Conservation (phyloP, 768 basidiomycete species). For the Mycena sanguinolenta region DNA sequence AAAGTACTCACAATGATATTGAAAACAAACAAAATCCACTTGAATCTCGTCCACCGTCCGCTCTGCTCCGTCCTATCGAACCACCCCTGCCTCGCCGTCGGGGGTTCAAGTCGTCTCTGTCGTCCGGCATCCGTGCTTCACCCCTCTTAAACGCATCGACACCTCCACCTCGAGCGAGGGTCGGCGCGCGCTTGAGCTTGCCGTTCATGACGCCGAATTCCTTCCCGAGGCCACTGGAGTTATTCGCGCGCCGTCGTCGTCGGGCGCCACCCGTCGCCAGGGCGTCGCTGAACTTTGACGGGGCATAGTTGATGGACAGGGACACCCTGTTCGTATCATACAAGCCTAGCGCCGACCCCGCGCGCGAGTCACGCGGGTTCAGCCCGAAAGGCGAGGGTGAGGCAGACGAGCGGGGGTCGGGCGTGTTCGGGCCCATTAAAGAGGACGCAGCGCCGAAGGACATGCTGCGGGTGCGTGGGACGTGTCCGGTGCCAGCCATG, state of each 20-base stretch:
- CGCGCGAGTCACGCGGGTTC: too few species aligned
- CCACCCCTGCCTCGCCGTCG: neutral
- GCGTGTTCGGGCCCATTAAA: neutral
- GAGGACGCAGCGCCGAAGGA: constrained; percentile 4
- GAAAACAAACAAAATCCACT: constrained; percentile 29
- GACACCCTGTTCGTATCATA: too few species aligned
- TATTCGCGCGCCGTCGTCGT: constrained; percentile 8
- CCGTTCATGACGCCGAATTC: too few species aligned
- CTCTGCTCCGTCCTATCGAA: constrained; percentile 24
- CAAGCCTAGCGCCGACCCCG: too few species aligned
- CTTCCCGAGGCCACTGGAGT: too few species aligned
- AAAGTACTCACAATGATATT: constrained; percentile 29
- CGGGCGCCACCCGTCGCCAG: constrained; percentile 18
- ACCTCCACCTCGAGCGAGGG: constrained; percentile 24
- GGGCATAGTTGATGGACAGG: constrained; percentile 30
- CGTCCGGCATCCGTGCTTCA: constrained; percentile 31
- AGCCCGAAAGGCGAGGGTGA: neutral
- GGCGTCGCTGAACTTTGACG: constrained; percentile 28
- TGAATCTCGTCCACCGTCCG: constrained; percentile 33
- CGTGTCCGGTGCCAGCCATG: neutral
- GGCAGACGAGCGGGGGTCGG: neutral
- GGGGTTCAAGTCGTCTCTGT: constrained; percentile 31
- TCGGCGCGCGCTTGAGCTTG: too few species aligned
- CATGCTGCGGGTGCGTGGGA: neutral
- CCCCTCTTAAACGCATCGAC: constrained; percentile 32